phyloP scores from a whole-genome alignment of 2,329 filamentous ascomycete species.

The Phoma sp. region DNA sequence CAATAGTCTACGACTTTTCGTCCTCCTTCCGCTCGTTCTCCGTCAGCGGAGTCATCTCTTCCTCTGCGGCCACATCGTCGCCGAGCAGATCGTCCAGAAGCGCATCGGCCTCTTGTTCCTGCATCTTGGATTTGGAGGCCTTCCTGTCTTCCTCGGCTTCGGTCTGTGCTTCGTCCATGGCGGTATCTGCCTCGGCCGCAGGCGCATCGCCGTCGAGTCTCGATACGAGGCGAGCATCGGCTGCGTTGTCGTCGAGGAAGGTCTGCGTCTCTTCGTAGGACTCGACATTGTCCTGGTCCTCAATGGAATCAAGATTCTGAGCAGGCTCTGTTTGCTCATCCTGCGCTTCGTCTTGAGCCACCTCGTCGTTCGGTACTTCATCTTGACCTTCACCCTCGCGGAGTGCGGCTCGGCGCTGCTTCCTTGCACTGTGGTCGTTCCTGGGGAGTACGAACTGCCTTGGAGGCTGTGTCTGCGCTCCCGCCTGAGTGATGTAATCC shows the following conservation, averaged over 20 bases:
- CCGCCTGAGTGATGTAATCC: conserved; percentile 30
- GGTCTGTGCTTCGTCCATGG: neutral
- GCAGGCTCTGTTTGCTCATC: neutral
- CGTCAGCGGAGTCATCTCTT: too few relatives aligned
- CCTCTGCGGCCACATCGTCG: neutral
- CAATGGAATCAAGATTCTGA: neutral
- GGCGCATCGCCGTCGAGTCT: conserved; percentile 2
- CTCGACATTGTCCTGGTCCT: neutral
- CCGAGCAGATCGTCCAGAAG: conserved; percentile 13
- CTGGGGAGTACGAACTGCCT: conserved; percentile 20
- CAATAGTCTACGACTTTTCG: neutral
- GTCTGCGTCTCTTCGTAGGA: neutral
- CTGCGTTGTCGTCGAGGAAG: neutral
- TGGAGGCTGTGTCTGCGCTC: conserved; percentile 22
- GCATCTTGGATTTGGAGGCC: neutral
- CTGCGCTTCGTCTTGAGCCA: neutral
- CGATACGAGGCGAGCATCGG: conserved; percentile 1
- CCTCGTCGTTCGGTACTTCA: neutral
- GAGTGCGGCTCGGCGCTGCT: conserved; percentile 10
- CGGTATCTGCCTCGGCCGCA: neutral
- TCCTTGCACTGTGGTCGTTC: conserved; percentile 24
- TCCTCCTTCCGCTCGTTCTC: neutral
- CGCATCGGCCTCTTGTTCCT: conserved; percentile 8
- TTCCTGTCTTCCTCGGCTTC: neutral
- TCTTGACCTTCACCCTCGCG: neutral